These are phyloP conservation scores for Nitzschia putrida DNA, from an alignment of 108 stramenopile genomes.

Conservation along the genomic window DNA sequence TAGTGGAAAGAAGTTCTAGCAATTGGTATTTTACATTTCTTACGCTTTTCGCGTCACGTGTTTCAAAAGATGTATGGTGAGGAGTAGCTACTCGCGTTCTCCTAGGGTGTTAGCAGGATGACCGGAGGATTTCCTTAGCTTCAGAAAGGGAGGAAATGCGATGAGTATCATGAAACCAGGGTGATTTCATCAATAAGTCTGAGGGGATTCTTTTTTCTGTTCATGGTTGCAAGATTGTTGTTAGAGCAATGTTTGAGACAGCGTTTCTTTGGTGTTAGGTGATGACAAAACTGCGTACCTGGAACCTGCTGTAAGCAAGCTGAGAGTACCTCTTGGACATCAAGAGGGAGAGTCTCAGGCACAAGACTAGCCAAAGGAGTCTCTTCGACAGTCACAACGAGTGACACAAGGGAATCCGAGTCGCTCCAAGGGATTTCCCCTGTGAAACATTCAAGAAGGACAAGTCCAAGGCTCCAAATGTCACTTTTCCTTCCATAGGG, in stretches of 20 bases:
- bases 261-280: not conserved
- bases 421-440: constrained; percentile 66
- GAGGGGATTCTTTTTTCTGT: constrained; percentile 73
- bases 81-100: too few relatives aligned
- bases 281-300: constrained; percentile 25
- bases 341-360: constrained; percentile 39
- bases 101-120: too few relatives aligned
- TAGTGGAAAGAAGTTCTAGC: too few relatives aligned
- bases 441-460: constrained; percentile 68
- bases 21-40: too few relatives aligned
- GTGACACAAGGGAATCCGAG: constrained; percentile 51
- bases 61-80: too few relatives aligned
- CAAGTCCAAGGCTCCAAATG: constrained; percentile 89
- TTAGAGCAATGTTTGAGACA: not conserved
- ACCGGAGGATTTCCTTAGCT: not conserved
- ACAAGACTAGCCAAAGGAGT: constrained; percentile 41
- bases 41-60: too few relatives aligned
- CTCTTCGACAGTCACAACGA: constrained; percentile 64
- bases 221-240: not conserved
- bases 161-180: constrained; percentile 53
- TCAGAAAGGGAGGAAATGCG: not conserved
- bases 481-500: constrained; percentile 78
- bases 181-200: constrained; percentile 55
- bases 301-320: constrained; percentile 49
- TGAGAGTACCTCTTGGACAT: constrained; percentile 42